Evolutionary conservation across 169 alveolate species (phyloP), one percentile per base, ranked within the genome.

Genomic region (Plasmodium vivax): DNA sequence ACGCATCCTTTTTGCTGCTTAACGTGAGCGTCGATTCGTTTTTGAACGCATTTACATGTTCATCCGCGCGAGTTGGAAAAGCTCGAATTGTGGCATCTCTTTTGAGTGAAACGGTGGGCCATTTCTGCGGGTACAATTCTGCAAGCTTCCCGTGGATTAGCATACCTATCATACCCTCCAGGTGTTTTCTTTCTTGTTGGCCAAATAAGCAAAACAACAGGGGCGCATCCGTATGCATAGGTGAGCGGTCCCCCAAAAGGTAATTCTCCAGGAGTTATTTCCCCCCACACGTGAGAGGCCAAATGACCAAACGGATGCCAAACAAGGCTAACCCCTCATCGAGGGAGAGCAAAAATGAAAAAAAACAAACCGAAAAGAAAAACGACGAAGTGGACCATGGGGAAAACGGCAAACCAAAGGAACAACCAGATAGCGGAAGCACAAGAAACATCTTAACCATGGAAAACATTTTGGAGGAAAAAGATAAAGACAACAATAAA

Each of bases 401-500:
- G 23, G 43, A 34, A 34, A 2, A 41, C 34, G 30, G 54, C 6
- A 75, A 73, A 27, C 74, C 36, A 10, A 62, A 4, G 34, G 58
- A 47, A 73, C 80, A 47, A 34, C 34, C 54, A 1, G 77, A 34
- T 87, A 75, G 16, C 10, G 47, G 79, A 30, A 43, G 45, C 30
- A 84, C 68, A 73, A 32, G 93, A 87, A 47, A 87, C 4, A 71
- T 87, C 36, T 75, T 87, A 79, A 87, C 93, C n/a, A 19, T 87
- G 68, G 38, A 87, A 54, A 87, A 87, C 54, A 87, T 87, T 51
- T 32, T 87, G 27, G 82, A 77, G 19, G 87, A 54, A 32, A 87
- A 75, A 54, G 93, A 77, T 30, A 77, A 14, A 75, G 82, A 54
- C 30, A 71, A 43, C 38, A 79, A 87, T 47, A 87, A 74, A 27